phyloP scores from a whole-genome alignment of 2,329 filamentous ascomycete genomes.

The Simplicillium aogashimaense region DNA sequence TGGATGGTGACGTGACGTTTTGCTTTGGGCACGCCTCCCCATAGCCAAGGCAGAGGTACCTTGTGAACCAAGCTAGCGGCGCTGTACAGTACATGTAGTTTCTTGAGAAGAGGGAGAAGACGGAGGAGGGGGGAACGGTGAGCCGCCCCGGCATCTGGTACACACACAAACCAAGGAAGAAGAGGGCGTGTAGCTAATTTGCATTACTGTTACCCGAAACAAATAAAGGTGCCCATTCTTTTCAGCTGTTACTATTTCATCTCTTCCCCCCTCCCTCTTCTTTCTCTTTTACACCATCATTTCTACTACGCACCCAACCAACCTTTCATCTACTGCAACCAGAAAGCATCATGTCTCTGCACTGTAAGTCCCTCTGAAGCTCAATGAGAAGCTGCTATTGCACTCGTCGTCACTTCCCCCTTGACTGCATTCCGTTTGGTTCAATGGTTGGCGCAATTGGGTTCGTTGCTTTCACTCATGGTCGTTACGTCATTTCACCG shows the following conservation, averaged over 20 bases:
- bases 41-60: too few species aligned
- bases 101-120: too few species aligned
- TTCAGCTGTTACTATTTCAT: neutral
- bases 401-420: neutral
- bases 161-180: neutral
- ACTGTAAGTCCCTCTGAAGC: constrained; percentile 33
- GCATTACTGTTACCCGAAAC: neutral
- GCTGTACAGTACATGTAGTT: too few species aligned
- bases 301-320: constrained; percentile 1
- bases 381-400: too few species aligned
- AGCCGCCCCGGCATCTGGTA: too few species aligned
- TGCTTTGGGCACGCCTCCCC: too few species aligned
- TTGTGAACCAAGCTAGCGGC: too few species aligned
- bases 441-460: constrained; percentile 2
- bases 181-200: neutral
- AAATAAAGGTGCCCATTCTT: constrained; percentile 1
- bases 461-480: too few species aligned
- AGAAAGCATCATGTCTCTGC: constrained; percentile 43
- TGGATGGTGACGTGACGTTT: too few species aligned
- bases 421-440: constrained; percentile 1
- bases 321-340: neutral
- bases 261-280: constrained; percentile 5
- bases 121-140: too few species aligned
- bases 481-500: too few species aligned
- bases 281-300: constrained; percentile 7